Evolutionary conservation across 768 basidiomycete genomes (phyloP), one percentile per base, ranked within the genome.

Genomic region (Rhizopogon salebrosus): DNA sequence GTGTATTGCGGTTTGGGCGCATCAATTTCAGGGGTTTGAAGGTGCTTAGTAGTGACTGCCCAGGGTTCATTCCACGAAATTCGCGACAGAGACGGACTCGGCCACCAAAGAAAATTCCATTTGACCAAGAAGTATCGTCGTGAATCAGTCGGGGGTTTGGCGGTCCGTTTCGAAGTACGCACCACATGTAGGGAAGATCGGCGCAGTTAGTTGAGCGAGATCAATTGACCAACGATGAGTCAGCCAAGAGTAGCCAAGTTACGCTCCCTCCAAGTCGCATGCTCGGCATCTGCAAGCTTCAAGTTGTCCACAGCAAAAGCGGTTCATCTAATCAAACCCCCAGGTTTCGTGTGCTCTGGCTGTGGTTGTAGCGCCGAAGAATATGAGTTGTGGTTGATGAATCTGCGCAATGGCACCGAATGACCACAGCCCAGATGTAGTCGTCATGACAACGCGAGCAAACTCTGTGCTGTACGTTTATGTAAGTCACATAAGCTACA

Each of bases 391-490:
- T 43, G 10, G n/a, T 29, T 45, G 42, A 43, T 43, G 3, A 18
- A 45, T 45, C 13, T 45, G n/a, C n/a, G n/a, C n/a, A n/a, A n/a
- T n/a, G n/a, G n/a, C n/a, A n/a, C n/a, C n/a, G 6, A 43, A 10
- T 27, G 10, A 14, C 6, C 27, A 27, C 26, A 7, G 18, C n/a
- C n/a, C n/a, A n/a, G n/a, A n/a, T n/a, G n/a, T 24, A 3, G 43
- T 63, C 31, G 45, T 52, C 64, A 61, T 64, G 39, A 48, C 62
- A 46, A 57, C 63, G n/a, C 13, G 40, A 54, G 22, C 16, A 37
- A 35, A 20, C 4, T 10, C 35, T 22, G 24, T 23, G n/a, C n/a
- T n/a, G 60, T 62, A 52, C 61, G 54, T 53, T n/a, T n/a, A n/a
- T n/a, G n/a, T n/a, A n/a, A n/a, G n/a, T n/a, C 39, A 49, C 48